Evolutionary conservation across 208 protist species (phyloP).

Genomic region (Giardia muris): DNA sequence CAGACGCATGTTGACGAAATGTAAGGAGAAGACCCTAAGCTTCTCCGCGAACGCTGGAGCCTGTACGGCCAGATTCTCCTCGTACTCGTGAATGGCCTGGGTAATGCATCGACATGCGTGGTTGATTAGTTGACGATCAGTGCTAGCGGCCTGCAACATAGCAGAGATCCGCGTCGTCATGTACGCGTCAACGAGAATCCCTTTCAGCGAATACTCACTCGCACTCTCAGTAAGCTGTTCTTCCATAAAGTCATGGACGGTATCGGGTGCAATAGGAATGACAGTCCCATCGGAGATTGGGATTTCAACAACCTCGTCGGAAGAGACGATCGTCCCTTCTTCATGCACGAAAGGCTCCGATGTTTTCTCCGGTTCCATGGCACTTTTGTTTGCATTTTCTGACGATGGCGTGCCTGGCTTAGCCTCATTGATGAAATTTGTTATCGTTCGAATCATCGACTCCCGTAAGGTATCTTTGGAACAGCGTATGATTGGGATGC

Average conservation of each 20-base stretch:
- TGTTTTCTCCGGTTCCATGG: too few relatives aligned
- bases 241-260: not conserved
- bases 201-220: not conserved
- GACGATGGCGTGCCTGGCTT: too few relatives aligned
- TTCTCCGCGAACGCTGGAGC: not conserved
- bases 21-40: not conserved
- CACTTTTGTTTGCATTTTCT: too few relatives aligned
- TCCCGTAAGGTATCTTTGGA: too few relatives aligned
- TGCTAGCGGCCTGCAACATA: not conserved
- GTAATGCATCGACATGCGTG: not conserved
- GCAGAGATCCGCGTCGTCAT: not conserved
- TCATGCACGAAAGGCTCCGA: too few relatives aligned
- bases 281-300: not conserved
- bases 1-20: not conserved
- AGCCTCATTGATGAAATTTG: too few relatives aligned
- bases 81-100: not conserved
- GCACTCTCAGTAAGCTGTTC: not conserved
- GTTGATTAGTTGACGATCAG: constrained; percentile 1
- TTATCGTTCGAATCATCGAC: too few relatives aligned
- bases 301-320: too few relatives aligned
- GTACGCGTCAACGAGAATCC: not conserved
- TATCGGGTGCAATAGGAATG: not conserved
- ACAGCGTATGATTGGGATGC: too few relatives aligned
- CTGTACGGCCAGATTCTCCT: not conserved
- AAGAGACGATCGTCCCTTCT: too few relatives aligned